Base-by-base conservation (phyloP, 352 stramenopile species). In the Pythium phragmitis region DNA sequence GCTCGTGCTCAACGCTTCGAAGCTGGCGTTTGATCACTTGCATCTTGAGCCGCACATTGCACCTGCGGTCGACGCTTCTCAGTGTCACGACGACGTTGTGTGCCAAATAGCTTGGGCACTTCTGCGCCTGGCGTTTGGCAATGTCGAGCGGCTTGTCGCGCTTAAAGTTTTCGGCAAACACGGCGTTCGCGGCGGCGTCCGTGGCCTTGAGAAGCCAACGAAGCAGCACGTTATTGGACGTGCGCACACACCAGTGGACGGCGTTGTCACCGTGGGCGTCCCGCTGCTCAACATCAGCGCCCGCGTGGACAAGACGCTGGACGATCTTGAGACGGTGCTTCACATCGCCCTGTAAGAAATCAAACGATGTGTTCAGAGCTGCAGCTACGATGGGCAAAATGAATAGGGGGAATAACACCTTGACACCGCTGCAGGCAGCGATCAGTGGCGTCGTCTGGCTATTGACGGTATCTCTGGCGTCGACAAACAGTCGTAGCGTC, bases 201-300 rank as follows among this genome's bases (percentile, higher is more conserved):
- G 78, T 90, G 49, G 85, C 69, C 19, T 77, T 79, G 28, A 92
- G 64, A 2, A 92, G 62, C 47, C 65, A 88, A 34, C 84, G 81
- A 2, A 91, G 65, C 9, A 89, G 50, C 41, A 77, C 57, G 0
- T 85, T 62, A 41, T 73, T 72, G 19, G 77, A 82, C 23, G 54
- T 77, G n/a, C 80, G 77, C 47, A 79, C 81, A 34, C 84, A 88
- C 78, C 79, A 91, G 45, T 92, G 84, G 6, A 92, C 51, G 16
- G 67, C 81, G 19, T 80, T 91, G 61, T 92, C 81, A 0, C 84
- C 81, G 58, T 89, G 76, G 0, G 71, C 69, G 41, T 92, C 84
- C 5, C 73, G 63, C 16, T 63, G 67, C 7, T 74, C 69, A 4
- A 83, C 72, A n/a, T 80, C 73, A 2, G 65, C 75, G 21, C 75